Base-by-base conservation (phyloP, 2,329 filamentous ascomycete species). In the Sclerotinia borealis region DNA sequence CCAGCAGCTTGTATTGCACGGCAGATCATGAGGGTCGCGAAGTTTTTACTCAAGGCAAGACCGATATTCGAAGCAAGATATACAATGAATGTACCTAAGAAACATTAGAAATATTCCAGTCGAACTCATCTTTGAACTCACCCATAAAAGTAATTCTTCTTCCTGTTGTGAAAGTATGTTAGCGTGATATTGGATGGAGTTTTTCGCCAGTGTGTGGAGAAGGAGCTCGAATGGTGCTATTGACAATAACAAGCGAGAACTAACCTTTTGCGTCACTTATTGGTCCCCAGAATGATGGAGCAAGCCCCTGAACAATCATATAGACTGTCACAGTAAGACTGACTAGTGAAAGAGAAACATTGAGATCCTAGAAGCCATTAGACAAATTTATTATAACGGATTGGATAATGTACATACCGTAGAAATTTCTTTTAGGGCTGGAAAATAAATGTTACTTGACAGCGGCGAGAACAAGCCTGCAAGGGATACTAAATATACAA, bases 281-380 rank as follows among this genome's bases (percentile, higher is more conserved):
- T 0, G 79, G 76, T 9, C 78, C 79, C 77, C 79, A 83, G 58
- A 83, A 58, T 36, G 54, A 58, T 73, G 19, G 66, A 73, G 79
- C 77, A 19, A 83, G 70, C 7, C 79, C 82, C 71, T 83, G 81
- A 4, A 82, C 72, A 56, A 83, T 75, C 71, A 81, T 78, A 66
- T 83, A 84, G 2, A 76, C 72, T 0, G 78, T 80, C 11, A 80
- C 75, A 6, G 77, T 79, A 13, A 80, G 69, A 54, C 74, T 76
- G 19, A 80, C 72, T 25, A 58, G 39, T 34, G 54, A 58, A 34
- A 69, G 43, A 39, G 56, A 59, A 29, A 59, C 47, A 51, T 59
- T 50, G 31, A 59, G 47, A n/a, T 59, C 56, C 56, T 59, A 31
- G 17, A 51, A 6, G 19, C 3, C 15, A 17, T 59, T 51, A 51